Percentiles rank a stretch among this genome's conserved stretches.
Conservation (phyloP, 305 asterid species). For the Lippia alba region DNA sequence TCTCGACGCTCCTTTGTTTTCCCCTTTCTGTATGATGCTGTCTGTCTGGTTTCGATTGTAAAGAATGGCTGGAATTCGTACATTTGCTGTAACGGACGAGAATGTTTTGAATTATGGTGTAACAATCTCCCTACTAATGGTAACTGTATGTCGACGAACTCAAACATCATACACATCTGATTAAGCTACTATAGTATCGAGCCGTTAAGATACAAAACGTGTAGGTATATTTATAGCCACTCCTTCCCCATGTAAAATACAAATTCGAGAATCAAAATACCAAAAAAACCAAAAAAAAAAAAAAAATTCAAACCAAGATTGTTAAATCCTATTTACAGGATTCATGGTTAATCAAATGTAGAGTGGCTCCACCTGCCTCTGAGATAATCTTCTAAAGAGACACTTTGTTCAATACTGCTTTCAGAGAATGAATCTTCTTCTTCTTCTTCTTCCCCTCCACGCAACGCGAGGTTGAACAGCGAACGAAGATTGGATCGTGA, state of each 20-base stretch:
- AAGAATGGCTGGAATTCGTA: conserved; percentile 15
- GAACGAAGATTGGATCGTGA: neutral
- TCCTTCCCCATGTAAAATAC: neutral
- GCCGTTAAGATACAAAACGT: too few species aligned
- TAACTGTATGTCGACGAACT: too few species aligned
- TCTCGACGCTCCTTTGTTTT: conserved; percentile 1
- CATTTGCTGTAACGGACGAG: neutral
- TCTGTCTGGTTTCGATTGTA: conserved; percentile 1
- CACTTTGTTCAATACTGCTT: neutral
- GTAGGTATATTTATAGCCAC: too few species aligned
- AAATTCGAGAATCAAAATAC: neutral
- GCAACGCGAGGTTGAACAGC: neutral
- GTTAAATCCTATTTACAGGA: neutral
- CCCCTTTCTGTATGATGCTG: too few species aligned
- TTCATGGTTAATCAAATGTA: neutral
- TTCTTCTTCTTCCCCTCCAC: neutral
- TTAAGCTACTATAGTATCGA: too few species aligned
- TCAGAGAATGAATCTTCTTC: conserved; percentile 3
- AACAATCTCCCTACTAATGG: too few species aligned
- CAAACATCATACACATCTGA: too few species aligned
- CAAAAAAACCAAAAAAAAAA: neutral
- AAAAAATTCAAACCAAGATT: neutral
- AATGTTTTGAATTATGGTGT: too few species aligned
- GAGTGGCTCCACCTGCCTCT: neutral
- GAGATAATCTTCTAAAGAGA: neutral